Percentiles rank a stretch among this genome's conserved stretches.
These are phyloP conservation scores for Yarrowia yakushimensis DNA, from an alignment of 805 yeast species.

Conservation along the genomic window DNA sequence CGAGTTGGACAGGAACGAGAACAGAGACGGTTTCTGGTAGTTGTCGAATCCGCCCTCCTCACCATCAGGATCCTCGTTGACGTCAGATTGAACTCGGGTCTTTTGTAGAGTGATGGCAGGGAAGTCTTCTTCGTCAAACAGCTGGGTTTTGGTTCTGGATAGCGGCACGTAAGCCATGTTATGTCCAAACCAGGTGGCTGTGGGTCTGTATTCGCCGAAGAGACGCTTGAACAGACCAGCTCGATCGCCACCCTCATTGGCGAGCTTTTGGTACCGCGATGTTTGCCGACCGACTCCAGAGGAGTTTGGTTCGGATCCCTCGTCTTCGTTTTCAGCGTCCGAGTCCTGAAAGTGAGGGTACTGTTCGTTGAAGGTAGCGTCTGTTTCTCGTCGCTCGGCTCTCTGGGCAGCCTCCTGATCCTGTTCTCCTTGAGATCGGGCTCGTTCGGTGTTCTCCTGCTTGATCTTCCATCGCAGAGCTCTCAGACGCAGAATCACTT, in stretches of 20 bases:
- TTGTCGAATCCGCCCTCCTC: conserved; percentile 10
- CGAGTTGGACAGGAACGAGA: conserved; percentile 12
- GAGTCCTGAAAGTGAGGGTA: conserved; percentile 14
- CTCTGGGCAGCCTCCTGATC: conserved; percentile 6
- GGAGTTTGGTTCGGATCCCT: not conserved
- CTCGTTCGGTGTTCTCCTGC: conserved; percentile 20
- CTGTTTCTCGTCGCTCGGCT: not conserved
- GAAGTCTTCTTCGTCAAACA: conserved; percentile 17
- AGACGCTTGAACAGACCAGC: conserved; percentile 9
- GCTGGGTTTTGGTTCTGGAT: conserved; percentile 1
- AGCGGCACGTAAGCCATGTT: conserved; percentile 15
- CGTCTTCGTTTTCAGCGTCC: not conserved
- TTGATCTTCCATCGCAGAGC: conserved; percentile 19
- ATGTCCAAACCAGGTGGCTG: conserved; percentile 7
- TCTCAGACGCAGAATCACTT: conserved; percentile 28
- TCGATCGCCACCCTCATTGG: not conserved
- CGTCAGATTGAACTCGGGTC: not conserved
- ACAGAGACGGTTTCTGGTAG: conserved; percentile 2
- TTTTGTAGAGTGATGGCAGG: conserved; percentile 4
- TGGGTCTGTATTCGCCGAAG: conserved; percentile 14
- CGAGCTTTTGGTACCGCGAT: conserved; percentile 2
- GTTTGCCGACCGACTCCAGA: not conserved
- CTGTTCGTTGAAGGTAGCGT: conserved; percentile 9
- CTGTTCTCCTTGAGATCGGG: not conserved
- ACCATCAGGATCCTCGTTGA: not conserved